phyloP scores from a whole-genome alignment of 306 rosid genomes.

The Prosopis cineraria region DNA sequence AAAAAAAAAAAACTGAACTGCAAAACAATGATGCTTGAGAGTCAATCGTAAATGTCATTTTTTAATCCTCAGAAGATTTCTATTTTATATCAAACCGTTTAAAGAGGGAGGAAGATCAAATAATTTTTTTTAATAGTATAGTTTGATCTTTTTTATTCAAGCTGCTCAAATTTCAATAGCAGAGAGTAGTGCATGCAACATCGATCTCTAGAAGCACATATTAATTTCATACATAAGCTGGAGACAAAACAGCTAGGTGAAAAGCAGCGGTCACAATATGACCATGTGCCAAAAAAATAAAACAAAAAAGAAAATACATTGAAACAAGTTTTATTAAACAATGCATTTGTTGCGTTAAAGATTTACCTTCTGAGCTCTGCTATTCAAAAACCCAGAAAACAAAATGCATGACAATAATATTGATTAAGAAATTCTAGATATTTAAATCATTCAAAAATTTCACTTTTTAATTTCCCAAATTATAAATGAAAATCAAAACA shows the following conservation, averaged over 20 bases:
- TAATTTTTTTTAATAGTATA: neutral
- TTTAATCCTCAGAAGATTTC: neutral
- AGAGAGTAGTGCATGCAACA: no score
- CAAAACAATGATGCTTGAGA: neutral
- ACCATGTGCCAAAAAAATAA: neutral
- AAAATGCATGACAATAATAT: no score
- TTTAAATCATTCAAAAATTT: neutral
- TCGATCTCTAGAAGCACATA: neutral
- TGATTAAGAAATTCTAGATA: no score
- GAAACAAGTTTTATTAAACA: no score
- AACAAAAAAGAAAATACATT: neutral
- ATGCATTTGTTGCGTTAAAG: no score
- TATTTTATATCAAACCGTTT: no score
- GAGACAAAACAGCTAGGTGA: neutral
- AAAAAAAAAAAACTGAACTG: neutral
- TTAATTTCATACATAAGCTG: neutral
- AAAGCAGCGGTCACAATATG: neutral
- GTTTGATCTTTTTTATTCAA: neutral
- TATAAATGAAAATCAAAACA: neutral
- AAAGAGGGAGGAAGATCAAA: neutral
- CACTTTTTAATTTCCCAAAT: neutral
- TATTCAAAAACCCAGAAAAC: no score
- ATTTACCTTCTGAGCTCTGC: no score
- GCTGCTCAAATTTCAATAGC: no score
- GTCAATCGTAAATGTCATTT: neutral